A percentile compares a stretch with the other conserved stretches of the same genome.
Conservation (phyloP, 2,329 filamentous ascomycete genomes). For the Monilinia fructicola region DNA sequence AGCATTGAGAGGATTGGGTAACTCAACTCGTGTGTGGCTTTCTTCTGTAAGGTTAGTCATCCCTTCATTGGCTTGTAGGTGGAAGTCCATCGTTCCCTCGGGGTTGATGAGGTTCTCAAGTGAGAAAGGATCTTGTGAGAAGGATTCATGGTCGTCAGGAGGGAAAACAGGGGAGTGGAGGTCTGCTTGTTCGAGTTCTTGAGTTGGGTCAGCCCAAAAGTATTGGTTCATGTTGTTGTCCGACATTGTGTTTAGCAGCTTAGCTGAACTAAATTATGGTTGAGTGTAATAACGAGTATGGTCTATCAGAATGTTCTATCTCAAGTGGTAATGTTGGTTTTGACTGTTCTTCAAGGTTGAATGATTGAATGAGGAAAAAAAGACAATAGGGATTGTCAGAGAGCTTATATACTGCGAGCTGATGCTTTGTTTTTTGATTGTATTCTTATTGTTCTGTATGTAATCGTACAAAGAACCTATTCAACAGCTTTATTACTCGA, state of each 20-base stretch:
- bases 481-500: neutral
- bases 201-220: neutral
- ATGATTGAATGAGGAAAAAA: neutral
- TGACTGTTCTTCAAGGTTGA: conserved; percentile 2
- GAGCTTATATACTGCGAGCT: conserved; percentile 13
- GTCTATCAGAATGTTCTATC: neutral
- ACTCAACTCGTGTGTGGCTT: conserved; percentile 17
- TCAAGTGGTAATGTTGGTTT: conserved; percentile 4
- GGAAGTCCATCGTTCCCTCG: neutral
- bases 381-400: conserved; percentile 28
- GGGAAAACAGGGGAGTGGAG: conserved; percentile 5
- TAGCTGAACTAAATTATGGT: conserved; percentile 24
- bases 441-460: conserved; percentile 1
- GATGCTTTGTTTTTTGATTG: conserved; percentile 13
- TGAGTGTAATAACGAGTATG: neutral
- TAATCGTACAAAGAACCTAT: neutral
- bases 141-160: neutral
- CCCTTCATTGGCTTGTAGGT: neutral
- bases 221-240: neutral
- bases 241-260: conserved; percentile 25
- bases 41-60: no score
- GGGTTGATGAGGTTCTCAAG: neutral
- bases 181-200: neutral
- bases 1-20: conserved; percentile 1
- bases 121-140: neutral